Base-by-base conservation (phyloP, 2,329 filamentous ascomycete species). In the Colletotrichum paranaense region DNA sequence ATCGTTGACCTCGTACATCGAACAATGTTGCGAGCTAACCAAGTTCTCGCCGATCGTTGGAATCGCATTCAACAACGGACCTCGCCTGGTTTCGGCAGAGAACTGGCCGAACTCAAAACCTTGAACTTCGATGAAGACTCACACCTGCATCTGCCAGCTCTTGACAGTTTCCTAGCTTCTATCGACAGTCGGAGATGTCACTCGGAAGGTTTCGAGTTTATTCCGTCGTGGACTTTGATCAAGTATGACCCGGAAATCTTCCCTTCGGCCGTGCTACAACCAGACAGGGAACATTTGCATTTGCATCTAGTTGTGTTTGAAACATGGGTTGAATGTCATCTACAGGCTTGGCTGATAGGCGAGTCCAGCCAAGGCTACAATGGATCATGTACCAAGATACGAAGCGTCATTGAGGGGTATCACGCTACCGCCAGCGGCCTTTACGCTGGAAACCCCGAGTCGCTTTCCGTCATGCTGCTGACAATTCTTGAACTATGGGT, bases 401-500 rank as follows among this genome's bases (percentile, higher is more conserved):
- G 64, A 1, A 5, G 66, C 0, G 62, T 82, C 4, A 81, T 87
- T 1, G 56, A 77, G 2, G 16, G 53, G 0, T 88, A 88, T 67
- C 77, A 83, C 49, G 4, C 16, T 0, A 6, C 28, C 3, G 83
- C 83, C 0, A 53, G 30, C 0, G 0, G 1, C 0, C 8, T 42
- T 0, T 91, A 90, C 58, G 4, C 67, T 0, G 73, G 64, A 0
- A 83, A 85, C 2, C 86, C 90, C 0, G 85, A 88, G 72, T 80
- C 79, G 0, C 76, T 82, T 0, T 92, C 91, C 0, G 73, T 86
- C 5, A 91, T 91, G 87, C 69, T 90, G 3, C 82, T 93, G 0
- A 89, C 86, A 0, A 76, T 88, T 0, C 75, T 90, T 3, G 89
- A 92, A 67, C 78, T 92, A 0, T 93, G 91, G 91, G 77, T 89